These are phyloP conservation scores for Elsinoe ampelina DNA, from an alignment of 2,329 filamentous ascomycete species.

Conservation along the genomic window DNA sequence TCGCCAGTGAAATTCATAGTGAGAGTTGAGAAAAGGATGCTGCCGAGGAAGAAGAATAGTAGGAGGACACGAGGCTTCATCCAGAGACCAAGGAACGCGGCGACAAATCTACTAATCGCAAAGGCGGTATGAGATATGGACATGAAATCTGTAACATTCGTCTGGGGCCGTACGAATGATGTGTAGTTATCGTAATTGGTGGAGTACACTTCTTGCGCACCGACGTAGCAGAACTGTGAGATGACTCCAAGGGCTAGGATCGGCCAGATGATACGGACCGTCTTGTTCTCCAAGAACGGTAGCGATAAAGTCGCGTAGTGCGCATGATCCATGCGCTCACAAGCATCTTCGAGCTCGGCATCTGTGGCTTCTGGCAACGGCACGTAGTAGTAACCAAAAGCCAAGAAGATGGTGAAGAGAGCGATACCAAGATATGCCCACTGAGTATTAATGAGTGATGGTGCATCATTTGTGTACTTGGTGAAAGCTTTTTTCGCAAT, in stretches of 20 bases:
- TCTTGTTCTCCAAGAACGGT: constrained; percentile 18
- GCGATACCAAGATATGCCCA: constrained; percentile 57
- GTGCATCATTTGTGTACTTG: constrained; percentile 35
- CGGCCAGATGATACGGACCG: constrained; percentile 45
- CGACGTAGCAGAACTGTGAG: constrained; percentile 52
- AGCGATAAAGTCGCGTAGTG: constrained; percentile 35
- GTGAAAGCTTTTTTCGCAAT: constrained; percentile 52
- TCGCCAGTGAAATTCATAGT: constrained; percentile 41
- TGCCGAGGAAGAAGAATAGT: constrained; percentile 43
- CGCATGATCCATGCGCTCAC: constrained; percentile 42
- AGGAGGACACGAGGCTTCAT: constrained; percentile 52
- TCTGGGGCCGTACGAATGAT: constrained; percentile 28
- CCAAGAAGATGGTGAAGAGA: constrained; percentile 50
- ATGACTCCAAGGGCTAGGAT: constrained; percentile 47
- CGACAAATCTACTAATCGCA: constrained; percentile 48
- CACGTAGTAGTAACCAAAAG: constrained; percentile 51
- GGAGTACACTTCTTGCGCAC: constrained; percentile 49
- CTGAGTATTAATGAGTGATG: constrained; percentile 50
- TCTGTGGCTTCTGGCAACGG: constrained; percentile 55
- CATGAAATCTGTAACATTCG: constrained; percentile 34
- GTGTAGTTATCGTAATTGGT: constrained; percentile 41
- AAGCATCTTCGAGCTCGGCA: constrained; percentile 48
- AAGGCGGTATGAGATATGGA: constrained; percentile 51
- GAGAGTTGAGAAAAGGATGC: constrained; percentile 43
- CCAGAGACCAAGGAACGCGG: constrained; percentile 44